Conservation (phyloP, 371 early-diverging fungal genomes). For the Mucor lusitanicus region DNA sequence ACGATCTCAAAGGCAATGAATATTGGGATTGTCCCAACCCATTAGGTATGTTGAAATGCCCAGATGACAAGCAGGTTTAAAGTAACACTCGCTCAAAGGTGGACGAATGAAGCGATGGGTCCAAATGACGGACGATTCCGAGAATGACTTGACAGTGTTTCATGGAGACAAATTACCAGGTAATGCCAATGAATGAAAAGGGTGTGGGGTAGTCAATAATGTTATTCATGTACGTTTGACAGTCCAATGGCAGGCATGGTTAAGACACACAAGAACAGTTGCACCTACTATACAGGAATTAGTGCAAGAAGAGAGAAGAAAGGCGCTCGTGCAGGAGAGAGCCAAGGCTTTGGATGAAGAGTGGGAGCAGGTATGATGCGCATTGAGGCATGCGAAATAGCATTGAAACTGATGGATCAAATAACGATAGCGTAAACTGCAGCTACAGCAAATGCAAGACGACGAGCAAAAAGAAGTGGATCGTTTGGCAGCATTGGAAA, state of each 20-base stretch:
- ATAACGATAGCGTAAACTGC: conserved; percentile 25
- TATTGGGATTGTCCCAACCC: conserved; percentile 74
- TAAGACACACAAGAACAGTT: conserved; percentile 63
- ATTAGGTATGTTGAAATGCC: conserved; percentile 31
- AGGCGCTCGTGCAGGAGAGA: conserved; percentile 53
- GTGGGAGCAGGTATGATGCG: conserved; percentile 27
- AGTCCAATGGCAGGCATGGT: conserved; percentile 79
- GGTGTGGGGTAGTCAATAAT: neutral
- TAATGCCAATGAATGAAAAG: conserved; percentile 25
- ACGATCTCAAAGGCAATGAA: conserved; percentile 68
- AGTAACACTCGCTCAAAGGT: conserved; percentile 14
- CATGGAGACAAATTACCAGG: conserved; percentile 58
- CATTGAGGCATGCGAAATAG: neutral
- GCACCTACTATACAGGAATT: conserved; percentile 60
- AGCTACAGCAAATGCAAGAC: conserved; percentile 16
- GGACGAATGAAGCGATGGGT: conserved; percentile 54
- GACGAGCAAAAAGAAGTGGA: conserved; percentile 7
- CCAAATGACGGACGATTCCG: conserved; percentile 34
- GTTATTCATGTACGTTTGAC: conserved; percentile 10
- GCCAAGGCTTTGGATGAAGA: conserved; percentile 36
- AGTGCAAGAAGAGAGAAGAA: conserved; percentile 34
- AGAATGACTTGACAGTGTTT: conserved; percentile 38
- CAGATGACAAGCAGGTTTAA: too few relatives aligned
- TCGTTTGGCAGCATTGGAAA: conserved; percentile 9
- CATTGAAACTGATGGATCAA: neutral